A percentile compares a stretch with the other conserved stretches of the same genome.
phyloP scores from a whole-genome alignment of 306 rosid genomes.

The Pyrus betulifolia region DNA sequence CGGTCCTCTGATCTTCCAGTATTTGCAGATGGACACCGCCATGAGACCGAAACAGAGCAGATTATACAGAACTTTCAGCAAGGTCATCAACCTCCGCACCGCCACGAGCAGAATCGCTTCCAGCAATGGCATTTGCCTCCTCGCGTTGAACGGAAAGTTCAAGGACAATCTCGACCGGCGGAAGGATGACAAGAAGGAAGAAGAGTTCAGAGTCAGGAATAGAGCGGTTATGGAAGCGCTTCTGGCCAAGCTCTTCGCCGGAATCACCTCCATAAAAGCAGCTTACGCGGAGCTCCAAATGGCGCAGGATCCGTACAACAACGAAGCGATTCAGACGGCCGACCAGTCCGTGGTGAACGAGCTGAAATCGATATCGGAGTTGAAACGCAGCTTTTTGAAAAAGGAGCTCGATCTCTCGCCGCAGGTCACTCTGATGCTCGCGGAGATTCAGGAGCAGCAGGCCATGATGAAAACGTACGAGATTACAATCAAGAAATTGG shows the following conservation, averaged over 20 bases:
- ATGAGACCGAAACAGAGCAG: slow-evolving; percentile 55
- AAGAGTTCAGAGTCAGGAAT: slow-evolving; percentile 34
- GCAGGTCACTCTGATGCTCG: slow-evolving; percentile 76
- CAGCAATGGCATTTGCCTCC: slow-evolving; percentile 74
- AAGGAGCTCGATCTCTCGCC: slow-evolving; percentile 83
- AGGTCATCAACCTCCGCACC: slow-evolving; percentile 52
- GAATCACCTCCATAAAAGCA: slow-evolving; percentile 85
- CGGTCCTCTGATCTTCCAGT: not conserved
- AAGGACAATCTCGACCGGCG: slow-evolving; percentile 34
- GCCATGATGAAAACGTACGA: slow-evolving; percentile 75
- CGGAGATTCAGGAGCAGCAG: slow-evolving; percentile 97
- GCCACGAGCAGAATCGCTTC: slow-evolving; percentile 55
- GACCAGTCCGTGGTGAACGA: slow-evolving; percentile 85
- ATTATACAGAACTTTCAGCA: slow-evolving; percentile 52
- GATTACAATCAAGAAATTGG: slow-evolving; percentile 62
- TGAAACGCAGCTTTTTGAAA: slow-evolving; percentile 59
- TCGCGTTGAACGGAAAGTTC: slow-evolving; percentile 35
- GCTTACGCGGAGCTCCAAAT: slow-evolving; percentile 89
- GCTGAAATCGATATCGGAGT: slow-evolving; percentile 60
- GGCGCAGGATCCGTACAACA: slow-evolving; percentile 86
- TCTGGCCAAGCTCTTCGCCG: slow-evolving; percentile 78
- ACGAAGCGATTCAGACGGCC: slow-evolving; percentile 63
- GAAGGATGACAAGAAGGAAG: slow-evolving; percentile 17
- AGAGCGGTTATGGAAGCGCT: slow-evolving; percentile 80
- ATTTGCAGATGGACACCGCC: slow-evolving; percentile 53